Conservation (phyloP, 306 rosid species). For the Cicer arietinum region DNA sequence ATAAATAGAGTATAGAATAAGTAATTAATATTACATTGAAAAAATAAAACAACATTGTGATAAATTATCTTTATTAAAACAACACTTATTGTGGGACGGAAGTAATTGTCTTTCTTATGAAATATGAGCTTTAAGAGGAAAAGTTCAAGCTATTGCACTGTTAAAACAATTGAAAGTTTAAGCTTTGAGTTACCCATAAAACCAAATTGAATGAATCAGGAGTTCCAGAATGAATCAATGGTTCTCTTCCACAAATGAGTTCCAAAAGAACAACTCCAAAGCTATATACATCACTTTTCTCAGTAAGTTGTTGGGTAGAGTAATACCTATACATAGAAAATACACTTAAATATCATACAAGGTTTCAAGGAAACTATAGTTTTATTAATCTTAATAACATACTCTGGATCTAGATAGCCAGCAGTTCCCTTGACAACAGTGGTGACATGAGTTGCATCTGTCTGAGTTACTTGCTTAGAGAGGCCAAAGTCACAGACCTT, state of each 20-base stretch:
- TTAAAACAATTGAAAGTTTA: neutral
- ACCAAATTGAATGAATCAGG: conserved; percentile 97
- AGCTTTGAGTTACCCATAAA: conserved; percentile 69
- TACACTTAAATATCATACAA: neutral
- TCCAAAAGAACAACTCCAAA: conserved; percentile 93
- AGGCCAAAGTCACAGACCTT: conserved; percentile 95
- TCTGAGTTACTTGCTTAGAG: conserved; percentile 73
- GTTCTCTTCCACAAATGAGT: conserved; percentile 96
- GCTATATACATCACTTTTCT: conserved; percentile 93
- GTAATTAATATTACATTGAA: too few species aligned
- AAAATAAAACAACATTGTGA: too few species aligned
- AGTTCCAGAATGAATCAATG: conserved; percentile 77
- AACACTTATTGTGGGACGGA: neutral
- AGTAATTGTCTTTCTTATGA: conserved; percentile 6
- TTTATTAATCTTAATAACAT: conserved; percentile 40
- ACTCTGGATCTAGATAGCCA: conserved; percentile 98
- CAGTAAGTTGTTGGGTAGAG: conserved; percentile 84
- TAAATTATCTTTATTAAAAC: neutral
- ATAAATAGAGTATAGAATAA: too few species aligned
- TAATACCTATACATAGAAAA: conserved; percentile 63
- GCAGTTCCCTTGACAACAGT: conserved; percentile 96
- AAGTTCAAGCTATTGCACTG: neutral
- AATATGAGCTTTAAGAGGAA: neutral
- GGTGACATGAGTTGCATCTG: conserved; percentile 92
- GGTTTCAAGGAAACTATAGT: neutral